A percentile compares a stretch with the other conserved stretches of the same genome.
phyloP scores from a whole-genome alignment of 2,329 filamentous ascomycete species.

The Fusarium redolens region DNA sequence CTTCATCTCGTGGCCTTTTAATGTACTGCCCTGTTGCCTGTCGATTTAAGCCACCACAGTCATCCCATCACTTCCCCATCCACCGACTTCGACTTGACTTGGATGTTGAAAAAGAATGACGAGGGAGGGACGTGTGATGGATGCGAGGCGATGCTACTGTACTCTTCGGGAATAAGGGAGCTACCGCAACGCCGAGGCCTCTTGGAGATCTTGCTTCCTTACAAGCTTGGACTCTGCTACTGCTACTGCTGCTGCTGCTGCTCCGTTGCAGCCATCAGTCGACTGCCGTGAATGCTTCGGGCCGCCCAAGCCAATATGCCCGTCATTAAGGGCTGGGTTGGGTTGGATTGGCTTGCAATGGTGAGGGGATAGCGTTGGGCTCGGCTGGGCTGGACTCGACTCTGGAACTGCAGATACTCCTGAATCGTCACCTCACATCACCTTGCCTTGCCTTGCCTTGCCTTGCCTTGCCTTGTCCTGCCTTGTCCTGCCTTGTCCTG shows the following conservation, averaged over 20 bases:
- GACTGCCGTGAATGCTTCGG: conserved; percentile 38
- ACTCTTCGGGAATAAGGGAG: conserved; percentile 31
- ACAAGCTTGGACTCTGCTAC: background rate
- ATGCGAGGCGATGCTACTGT: conserved; percentile 7
- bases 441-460: background rate
- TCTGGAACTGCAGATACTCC: conserved; percentile 17
- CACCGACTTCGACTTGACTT: background rate
- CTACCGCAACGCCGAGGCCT: conserved; percentile 23
- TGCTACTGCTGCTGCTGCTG: background rate
- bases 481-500: background rate
- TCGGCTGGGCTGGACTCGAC: conserved; percentile 5
- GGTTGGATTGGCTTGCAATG: background rate
- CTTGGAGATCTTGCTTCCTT: conserved; percentile 19
- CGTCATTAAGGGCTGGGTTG: conserved; percentile 26
- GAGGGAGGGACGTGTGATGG: background rate
- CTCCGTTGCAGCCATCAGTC: conserved; percentile 20
- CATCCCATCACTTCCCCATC: conserved; percentile 2
- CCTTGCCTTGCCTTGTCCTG: background rate
- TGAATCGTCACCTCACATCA: conserved; percentile 19
- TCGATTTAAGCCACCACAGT: conserved; percentile 9
- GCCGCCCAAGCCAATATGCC: conserved; percentile 35
- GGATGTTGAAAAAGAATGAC: conserved; percentile 2
- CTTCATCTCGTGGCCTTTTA: conserved; percentile 26
- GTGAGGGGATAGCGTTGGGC: conserved; percentile 15
- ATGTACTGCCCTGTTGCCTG: background rate